Conservation (phyloP, 257 asterid genomes). For the Solanum pinnatisectum region DNA sequence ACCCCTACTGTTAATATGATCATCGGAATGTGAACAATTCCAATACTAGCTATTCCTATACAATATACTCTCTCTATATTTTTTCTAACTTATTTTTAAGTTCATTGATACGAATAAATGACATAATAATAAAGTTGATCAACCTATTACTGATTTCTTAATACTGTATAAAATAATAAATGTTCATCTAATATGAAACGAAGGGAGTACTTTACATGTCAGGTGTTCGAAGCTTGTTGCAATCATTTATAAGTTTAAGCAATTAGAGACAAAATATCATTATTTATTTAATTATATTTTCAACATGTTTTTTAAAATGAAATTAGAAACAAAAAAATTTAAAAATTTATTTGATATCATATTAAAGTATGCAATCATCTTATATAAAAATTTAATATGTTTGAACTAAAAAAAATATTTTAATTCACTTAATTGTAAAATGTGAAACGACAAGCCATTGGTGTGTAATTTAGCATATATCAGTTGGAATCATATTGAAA, state of each 20-base stretch:
- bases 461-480: neutral
- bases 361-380: too few species aligned
- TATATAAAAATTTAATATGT: neutral
- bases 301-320: too few species aligned
- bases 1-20: rapidly evolving
- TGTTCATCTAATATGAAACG: too few species aligned
- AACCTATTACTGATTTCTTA: too few species aligned
- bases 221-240: neutral
- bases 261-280: too few species aligned
- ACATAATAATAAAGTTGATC: too few species aligned
- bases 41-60: neutral
- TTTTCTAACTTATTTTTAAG: neutral
- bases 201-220: neutral
- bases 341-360: too few species aligned
- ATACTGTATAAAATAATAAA: too few species aligned
- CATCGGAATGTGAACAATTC: neutral
- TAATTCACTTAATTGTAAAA: neutral
- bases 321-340: too few species aligned
- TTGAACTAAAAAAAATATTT: neutral
- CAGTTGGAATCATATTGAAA: neutral
- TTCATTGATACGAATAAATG: too few species aligned
- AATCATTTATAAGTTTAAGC: neutral
- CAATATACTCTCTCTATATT: neutral
- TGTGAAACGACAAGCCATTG: neutral
- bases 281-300: too few species aligned